Conservation (phyloP, 2,329 filamentous ascomycete species). For the Fusarium scirpi region DNA sequence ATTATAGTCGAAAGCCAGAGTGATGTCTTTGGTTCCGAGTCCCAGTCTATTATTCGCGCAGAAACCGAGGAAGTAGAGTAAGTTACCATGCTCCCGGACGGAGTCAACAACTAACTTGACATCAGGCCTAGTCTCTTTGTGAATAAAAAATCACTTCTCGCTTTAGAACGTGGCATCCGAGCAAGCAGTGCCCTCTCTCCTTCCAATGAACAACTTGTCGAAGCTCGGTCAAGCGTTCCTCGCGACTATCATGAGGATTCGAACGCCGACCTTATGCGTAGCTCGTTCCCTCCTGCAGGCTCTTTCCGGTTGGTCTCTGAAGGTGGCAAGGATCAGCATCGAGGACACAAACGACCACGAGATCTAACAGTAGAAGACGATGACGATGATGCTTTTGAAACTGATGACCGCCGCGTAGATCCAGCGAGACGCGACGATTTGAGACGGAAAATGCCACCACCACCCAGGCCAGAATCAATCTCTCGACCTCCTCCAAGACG, state of each 20-base stretch:
- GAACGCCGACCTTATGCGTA: conserved; percentile 36
- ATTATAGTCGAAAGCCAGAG: conserved; percentile 34
- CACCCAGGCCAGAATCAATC: conserved; percentile 22
- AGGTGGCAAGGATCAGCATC: background rate
- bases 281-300: conserved; percentile 27
- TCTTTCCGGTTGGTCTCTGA: background rate
- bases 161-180: conserved; percentile 28
- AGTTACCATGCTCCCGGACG: background rate
- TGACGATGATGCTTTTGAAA: conserved; percentile 47
- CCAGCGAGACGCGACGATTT: conserved; percentile 36
- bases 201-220: conserved; percentile 41
- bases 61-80: conserved; percentile 32
- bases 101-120: conserved; percentile 4
- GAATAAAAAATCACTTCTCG: conserved; percentile 31
- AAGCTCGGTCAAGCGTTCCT: conserved; percentile 29
- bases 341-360: conserved; percentile 5
- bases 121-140: conserved; percentile 42
- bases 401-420: conserved; percentile 46
- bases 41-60: conserved; percentile 44
- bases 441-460: conserved; percentile 26
- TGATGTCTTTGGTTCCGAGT: conserved; percentile 40
- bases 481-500: conserved; percentile 13
- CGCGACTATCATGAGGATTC: conserved; percentile 40
- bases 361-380: conserved; percentile 37
- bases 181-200: conserved; percentile 17